Evolutionary conservation across 805 yeast species (phyloP), one percentile per base, ranked within the genome.

Genomic region (Pichia nanzhaoensis): DNA sequence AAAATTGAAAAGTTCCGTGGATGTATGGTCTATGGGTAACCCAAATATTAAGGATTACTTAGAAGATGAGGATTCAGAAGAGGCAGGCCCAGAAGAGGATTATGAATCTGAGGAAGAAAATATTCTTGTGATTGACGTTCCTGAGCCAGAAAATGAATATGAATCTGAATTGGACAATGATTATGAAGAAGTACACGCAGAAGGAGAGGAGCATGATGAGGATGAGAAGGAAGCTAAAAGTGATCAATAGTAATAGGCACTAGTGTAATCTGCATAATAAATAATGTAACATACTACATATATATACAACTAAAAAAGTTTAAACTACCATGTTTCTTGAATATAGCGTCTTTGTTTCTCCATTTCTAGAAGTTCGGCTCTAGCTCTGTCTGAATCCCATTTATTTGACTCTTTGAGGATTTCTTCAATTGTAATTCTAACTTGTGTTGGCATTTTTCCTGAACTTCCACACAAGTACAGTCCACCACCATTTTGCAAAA

Each of bases 401-500:
- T 68, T 71, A 48, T 63, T 63, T 20, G 66, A 61, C 51, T 76
- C 77, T 46, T 67, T 65, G 12, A 85, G 56, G 13, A 85, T 77
- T 14, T 77, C 82, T 32, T 75, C 77, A 22, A 93, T 60, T 0
- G 97, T 91, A n/a, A 84, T 64, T 46, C 95, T 69, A 1, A 91
- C 93, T 39, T 61, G 64, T 17, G 56, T 63, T 82, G 99, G 99
- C 99, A 93, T 93, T 51, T 77, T 77, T 0, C 99, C 98, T 21
- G 95, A 80, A 14, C 95, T 81, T 0, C 99, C 99, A 69, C 99
- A 91, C 5, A 93, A 69, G 58, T 82, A 89, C 5, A 93, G 66
- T 0, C 75, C 62, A 0, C 85, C 95, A n/a, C 69, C 60, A 13
- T 79, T 67, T 1, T 76, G 59, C 4, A 90, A 56, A 42, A 80